phyloP scores from a whole-genome alignment of 176 grass and related monocot species.

The Neostapfia colusana region DNA sequence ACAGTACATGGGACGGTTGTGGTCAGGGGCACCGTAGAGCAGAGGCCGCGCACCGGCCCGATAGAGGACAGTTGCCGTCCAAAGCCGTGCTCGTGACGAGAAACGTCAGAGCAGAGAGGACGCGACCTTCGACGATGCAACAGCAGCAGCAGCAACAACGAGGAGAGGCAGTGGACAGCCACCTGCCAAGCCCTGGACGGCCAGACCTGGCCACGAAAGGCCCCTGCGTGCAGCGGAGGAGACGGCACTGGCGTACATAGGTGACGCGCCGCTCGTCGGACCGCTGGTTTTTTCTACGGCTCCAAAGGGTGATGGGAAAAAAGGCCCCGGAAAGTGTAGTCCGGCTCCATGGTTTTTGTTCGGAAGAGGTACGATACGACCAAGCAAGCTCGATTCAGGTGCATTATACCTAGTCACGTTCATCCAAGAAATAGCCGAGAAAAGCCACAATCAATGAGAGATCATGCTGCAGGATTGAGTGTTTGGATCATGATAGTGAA shows the following conservation, averaged over 20 bases:
- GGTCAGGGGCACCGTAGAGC: too few relatives aligned
- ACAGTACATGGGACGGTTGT: slow-evolving; percentile 4
- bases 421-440: not conserved
- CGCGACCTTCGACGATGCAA: not conserved
- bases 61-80: too few relatives aligned
- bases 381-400: not conserved
- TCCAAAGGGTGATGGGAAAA: not conserved
- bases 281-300: not conserved
- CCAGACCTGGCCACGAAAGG: too few relatives aligned
- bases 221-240: not conserved
- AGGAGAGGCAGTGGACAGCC: not conserved
- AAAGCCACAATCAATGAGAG: not conserved
- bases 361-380: not conserved
- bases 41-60: too few relatives aligned
- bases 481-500: too few relatives aligned
- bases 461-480: too few relatives aligned
- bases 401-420: not conserved
- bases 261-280: not conserved
- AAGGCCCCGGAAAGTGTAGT: too few relatives aligned
- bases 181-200: not conserved
- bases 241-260: not conserved
- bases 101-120: not conserved
- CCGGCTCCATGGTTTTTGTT: not conserved
- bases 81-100: not conserved
- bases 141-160: not conserved